phyloP scores from a whole-genome alignment of 2,329 filamentous ascomycete species.

The Arthrinium puccinioides region DNA sequence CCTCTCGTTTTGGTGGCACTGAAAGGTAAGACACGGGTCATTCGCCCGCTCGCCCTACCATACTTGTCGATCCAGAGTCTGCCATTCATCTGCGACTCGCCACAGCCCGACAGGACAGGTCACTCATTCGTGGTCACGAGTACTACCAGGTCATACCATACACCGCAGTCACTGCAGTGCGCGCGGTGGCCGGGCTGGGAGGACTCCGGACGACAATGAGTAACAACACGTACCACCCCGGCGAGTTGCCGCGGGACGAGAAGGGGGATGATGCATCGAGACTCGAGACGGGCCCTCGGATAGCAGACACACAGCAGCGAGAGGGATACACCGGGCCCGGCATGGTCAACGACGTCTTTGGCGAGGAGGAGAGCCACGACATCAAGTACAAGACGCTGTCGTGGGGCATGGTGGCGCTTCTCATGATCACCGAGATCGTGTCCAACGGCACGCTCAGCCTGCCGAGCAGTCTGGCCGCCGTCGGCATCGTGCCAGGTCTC shows the following conservation, averaged over 20 bases:
- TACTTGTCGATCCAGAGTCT: too few species aligned
- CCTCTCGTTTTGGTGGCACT: too few species aligned
- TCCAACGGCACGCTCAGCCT: slow-evolving; percentile 46
- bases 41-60: too few species aligned
- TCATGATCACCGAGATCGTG: slow-evolving; percentile 51
- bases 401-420: slow-evolving; percentile 42
- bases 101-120: too few species aligned
- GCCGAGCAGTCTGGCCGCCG: slow-evolving; percentile 41
- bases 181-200: too few species aligned
- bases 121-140: too few species aligned
- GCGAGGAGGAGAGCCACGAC: slow-evolving; percentile 21
- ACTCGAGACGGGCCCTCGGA: slow-evolving; percentile 4
- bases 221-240: slow-evolving; percentile 5
- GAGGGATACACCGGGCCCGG: slow-evolving; percentile 8
- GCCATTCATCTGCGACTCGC: too few species aligned
- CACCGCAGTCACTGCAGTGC: too few species aligned
- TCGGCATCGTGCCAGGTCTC: slow-evolving; percentile 45
- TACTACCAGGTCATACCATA: too few species aligned
- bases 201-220: too few species aligned
- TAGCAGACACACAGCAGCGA: not conserved
- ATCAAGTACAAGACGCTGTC: slow-evolving; percentile 48
- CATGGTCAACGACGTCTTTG: slow-evolving; percentile 31
- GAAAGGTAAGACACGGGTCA: too few species aligned
- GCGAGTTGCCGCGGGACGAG: slow-evolving; percentile 1
- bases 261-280: not conserved